These are phyloP conservation scores for Apostasia shenzhenica DNA, from an alignment of 106 monocot species.

Conservation along the genomic window DNA sequence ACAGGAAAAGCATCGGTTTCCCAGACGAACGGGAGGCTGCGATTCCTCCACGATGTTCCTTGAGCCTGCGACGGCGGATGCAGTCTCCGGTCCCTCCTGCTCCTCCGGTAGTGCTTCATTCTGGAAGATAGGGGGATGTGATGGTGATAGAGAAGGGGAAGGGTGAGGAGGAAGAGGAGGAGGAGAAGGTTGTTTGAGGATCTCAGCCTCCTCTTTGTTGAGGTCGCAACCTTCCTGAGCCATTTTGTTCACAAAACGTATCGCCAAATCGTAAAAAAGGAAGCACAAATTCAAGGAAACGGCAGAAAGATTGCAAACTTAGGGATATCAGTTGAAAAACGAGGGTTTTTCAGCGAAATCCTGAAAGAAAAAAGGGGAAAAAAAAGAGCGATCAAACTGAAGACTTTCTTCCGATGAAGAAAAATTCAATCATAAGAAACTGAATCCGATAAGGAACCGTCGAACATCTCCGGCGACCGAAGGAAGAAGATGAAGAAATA, in stretches of 20 bases:
- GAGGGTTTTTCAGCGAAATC: no score
- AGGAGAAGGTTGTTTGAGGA: neutral
- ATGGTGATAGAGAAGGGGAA: neutral
- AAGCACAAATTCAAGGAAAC: no score
- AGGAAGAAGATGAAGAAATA: no score
- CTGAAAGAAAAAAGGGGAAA: no score
- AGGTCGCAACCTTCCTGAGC: slow-evolving; percentile 9
- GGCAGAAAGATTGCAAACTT: no score
- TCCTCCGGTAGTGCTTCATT: neutral
- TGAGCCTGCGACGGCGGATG: neutral
- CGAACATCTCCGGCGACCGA: neutral
- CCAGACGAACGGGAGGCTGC: neutral
- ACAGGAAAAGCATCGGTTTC: slow-evolving; percentile 30
- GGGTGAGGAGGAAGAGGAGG: neutral
- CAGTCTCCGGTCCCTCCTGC: neutral
- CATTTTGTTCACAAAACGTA: neutral
- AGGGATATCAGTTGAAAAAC: no score
- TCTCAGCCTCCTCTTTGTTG: slow-evolving; percentile 5
- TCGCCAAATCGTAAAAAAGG: no score
- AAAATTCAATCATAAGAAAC: neutral
- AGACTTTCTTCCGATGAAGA: no score
- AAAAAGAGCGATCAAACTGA: no score
- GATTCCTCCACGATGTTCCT: neutral
- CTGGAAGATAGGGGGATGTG: neutral
- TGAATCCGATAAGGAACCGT: neutral